These are phyloP conservation scores for Lactifluus hygrophoroides DNA, from an alignment of 768 basidiomycete species.

Conservation along the genomic window DNA sequence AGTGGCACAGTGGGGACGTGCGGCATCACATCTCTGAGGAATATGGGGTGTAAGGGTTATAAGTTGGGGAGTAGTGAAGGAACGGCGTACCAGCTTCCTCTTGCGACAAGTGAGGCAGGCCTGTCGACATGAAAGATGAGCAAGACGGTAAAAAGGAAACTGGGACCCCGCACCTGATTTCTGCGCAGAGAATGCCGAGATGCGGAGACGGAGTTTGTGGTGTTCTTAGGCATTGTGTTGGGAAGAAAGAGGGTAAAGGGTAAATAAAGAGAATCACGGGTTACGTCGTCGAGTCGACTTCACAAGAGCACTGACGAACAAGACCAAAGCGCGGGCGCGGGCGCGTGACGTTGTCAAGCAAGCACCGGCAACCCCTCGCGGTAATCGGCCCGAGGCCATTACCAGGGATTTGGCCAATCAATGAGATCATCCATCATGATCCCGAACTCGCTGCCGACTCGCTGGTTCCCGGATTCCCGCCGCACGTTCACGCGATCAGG, in stretches of 20 bases:
- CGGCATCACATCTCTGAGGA: slow-evolving; percentile 77
- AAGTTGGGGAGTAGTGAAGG: background rate
- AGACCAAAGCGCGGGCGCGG: background rate
- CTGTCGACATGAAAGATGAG: slow-evolving; percentile 30
- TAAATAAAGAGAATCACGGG: too few species aligned
- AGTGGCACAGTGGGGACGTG: slow-evolving; percentile 77
- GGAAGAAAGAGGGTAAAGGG: slow-evolving; percentile 3
- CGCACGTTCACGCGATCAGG: too few species aligned
- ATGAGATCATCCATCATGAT: too few species aligned
- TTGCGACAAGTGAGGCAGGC: slow-evolving; percentile 79
- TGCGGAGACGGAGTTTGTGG: slow-evolving; percentile 27
- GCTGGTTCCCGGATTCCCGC: too few species aligned
- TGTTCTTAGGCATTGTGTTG: slow-evolving; percentile 57
- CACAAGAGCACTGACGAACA: background rate
- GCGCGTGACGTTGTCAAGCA: slow-evolving; percentile 5
- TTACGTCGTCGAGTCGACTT: background rate
- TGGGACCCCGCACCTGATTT: slow-evolving; percentile 51
- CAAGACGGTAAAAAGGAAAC: background rate
- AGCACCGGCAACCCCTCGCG: background rate
- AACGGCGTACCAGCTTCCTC: slow-evolving; percentile 60
- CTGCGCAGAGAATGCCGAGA: slow-evolving; percentile 60
- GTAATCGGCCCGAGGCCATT: background rate
- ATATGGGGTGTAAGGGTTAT: slow-evolving; percentile 6
- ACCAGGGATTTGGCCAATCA: background rate
- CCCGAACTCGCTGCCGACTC: too few species aligned